Conservation (phyloP, 2,329 filamentous ascomycete species). For the Beauveria sp. region DNA sequence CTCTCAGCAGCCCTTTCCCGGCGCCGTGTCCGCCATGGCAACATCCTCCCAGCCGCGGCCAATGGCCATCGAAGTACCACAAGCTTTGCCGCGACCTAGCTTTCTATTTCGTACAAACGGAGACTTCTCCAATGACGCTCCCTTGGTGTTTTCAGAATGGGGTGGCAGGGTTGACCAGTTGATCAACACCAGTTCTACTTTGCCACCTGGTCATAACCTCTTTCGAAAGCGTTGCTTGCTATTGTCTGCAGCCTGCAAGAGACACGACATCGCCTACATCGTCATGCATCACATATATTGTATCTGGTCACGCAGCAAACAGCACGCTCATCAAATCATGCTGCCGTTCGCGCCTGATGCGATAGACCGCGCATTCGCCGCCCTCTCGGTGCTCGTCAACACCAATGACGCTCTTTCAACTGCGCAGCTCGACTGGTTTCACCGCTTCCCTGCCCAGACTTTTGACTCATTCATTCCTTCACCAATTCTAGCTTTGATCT, state of each 20-base stretch:
- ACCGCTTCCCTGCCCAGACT: conserved; percentile 26
- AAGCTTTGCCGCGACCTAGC: neutral
- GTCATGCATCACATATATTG: conserved; percentile 60
- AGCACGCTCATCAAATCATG: conserved; percentile 25
- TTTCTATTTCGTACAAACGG: neutral
- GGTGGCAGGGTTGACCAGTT: neutral
- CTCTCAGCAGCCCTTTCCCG: conserved; percentile 1
- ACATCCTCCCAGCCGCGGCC: neutral
- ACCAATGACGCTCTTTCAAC: conserved; percentile 26
- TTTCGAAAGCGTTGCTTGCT: conserved; percentile 40
- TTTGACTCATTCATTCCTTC: conserved; percentile 19
- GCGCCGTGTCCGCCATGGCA: neutral
- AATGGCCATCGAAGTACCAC: neutral
- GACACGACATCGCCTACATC: conserved; percentile 55
- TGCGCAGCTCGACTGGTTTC: conserved; percentile 25
- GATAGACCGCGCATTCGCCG: conserved; percentile 27
- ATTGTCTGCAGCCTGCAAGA: conserved; percentile 46
- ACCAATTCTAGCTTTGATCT: neutral
- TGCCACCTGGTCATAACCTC: neutral
- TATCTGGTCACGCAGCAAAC: conserved; percentile 36
- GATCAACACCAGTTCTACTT: neutral
- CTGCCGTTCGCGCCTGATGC: neutral
- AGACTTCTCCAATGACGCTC: neutral
- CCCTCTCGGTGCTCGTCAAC: conserved; percentile 29
- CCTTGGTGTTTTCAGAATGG: neutral